Percentiles rank a stretch among this genome's conserved stretches.
Conservation (phyloP, 2,329 filamentous ascomycete genomes). For the Curvularia sp. region DNA sequence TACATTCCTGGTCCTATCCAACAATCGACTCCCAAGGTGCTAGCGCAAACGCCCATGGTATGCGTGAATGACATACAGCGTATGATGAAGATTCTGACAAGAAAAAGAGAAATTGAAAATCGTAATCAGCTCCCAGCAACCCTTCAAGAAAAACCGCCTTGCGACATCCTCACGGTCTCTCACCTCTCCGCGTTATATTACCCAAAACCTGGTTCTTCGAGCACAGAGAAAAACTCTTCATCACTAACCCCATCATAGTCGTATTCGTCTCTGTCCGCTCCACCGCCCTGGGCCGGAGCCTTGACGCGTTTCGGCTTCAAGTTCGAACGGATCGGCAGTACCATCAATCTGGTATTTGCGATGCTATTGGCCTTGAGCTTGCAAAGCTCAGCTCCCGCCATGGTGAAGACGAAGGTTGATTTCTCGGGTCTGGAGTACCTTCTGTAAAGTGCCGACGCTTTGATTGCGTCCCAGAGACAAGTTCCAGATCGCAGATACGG, state of each 20-base stretch:
- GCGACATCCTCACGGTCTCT: neutral
- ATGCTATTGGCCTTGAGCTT: constrained; percentile 42
- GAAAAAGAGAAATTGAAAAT: neutral
- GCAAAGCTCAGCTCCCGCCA: constrained; percentile 52
- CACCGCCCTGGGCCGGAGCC: constrained; percentile 16
- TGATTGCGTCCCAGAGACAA: constrained; percentile 54
- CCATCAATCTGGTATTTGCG: constrained; percentile 23
- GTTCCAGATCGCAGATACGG: constrained; percentile 20
- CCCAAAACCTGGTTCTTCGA: constrained; percentile 4
- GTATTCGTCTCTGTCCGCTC: constrained; percentile 23
- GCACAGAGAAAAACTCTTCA: constrained; percentile 27
- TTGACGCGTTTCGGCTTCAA: constrained; percentile 46
- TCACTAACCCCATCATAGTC: constrained; percentile 23
- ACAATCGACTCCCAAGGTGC: neutral
- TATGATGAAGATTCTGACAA: neutral
- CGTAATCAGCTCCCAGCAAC: neutral
- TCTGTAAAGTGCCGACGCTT: constrained; percentile 54
- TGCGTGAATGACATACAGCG: neutral
- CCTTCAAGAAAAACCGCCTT: neutral
- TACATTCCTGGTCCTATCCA: neutral
- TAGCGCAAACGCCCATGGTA: neutral
- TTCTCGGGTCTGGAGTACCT: constrained; percentile 26
- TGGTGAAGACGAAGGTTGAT: constrained; percentile 45
- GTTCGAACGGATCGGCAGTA: constrained; percentile 29
- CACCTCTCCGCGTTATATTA: neutral